Base-by-base conservation (phyloP, 192 early-diverging fungal species). In the Chytriomyces hyalinus region DNA sequence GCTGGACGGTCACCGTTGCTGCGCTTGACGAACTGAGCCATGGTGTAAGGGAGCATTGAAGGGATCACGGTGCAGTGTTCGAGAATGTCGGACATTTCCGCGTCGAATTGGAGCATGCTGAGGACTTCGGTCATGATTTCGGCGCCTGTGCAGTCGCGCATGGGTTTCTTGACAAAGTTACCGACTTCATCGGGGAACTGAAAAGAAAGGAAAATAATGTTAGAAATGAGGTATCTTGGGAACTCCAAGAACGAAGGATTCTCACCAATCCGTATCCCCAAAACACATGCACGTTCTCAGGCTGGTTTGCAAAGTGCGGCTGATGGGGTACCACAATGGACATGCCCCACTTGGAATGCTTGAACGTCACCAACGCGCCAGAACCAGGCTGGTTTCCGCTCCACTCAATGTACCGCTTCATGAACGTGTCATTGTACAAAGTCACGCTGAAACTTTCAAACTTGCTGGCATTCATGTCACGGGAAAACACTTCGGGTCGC, bases 241-340 rank as follows among this genome's bases (percentile, higher is more conserved):
- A 36, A 36, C 36, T 36, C 17, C 17, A 59, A 59, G 15, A n/a
- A 4, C 4, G 15, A n/a, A n/a, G 15, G 15, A 59, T n/a, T 59
- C 20, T 59, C 20, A n/a, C 20, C 20, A 74, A 46, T 15, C 72
- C 72, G 61, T 82, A 82, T n/a, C 65, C 81, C 81, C 81, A 82
- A 53, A 80, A 76, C 5, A 82, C 81, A 8, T 57, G n/a, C 13
- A 75, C 73, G 53, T 80, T 50, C 13, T 81, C 74, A 0, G 81
- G 81, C 68, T 82, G 81, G 69, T 81, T 67, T 20, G 71, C 65
- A 65, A 82, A 82, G 61, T 82, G 81, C 49, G 81, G 81, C 67
- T 82, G 81, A 50, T 73, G 63, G 6, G 81, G 80, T 1, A 82
- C 49, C 2, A 82, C 81, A 24, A 67, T 49, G 5, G 78, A 80